phyloP scores from a whole-genome alignment of 2,329 filamentous ascomycete species.

The Colletotrichum liriopes region DNA sequence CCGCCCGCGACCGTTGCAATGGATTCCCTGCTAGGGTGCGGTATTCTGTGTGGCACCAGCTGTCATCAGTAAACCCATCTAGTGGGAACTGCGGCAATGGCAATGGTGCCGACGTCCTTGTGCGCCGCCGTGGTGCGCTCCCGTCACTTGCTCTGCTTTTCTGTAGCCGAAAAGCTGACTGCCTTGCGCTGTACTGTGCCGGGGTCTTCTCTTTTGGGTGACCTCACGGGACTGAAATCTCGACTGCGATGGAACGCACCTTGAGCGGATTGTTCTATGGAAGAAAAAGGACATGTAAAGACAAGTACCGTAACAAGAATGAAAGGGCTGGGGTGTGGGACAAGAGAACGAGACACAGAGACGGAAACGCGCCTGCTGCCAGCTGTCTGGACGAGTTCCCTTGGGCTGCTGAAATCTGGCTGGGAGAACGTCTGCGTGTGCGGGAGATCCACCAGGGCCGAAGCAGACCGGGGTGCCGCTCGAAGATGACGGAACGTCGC shows the following conservation, averaged over 20 bases:
- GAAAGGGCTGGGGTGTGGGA: conserved; percentile 10
- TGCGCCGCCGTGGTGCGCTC: conserved; percentile 2
- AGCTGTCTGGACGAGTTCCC: conserved; percentile 24
- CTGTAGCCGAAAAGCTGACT: background rate
- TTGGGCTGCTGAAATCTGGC: conserved; percentile 24
- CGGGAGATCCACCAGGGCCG: conserved; percentile 40
- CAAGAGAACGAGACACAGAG: background rate
- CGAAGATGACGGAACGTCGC: conserved; percentile 37
- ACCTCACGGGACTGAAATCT: background rate
- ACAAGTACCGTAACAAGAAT: background rate
- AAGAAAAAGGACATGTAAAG: background rate
- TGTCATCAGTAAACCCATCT: conserved; percentile 3
- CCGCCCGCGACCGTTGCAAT: conserved; percentile 41
- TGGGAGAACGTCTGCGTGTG: conserved; percentile 17
- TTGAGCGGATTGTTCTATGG: background rate
- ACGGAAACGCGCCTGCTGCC: conserved; percentile 16
- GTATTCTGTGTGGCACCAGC: conserved; percentile 14
- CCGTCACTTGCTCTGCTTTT: background rate
- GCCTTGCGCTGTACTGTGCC: background rate
- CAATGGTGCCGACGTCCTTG: conserved; percentile 17
- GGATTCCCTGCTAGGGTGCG: conserved; percentile 15
- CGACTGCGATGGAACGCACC: background rate
- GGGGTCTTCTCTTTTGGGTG: background rate
- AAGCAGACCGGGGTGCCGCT: conserved; percentile 26
- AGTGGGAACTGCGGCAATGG: background rate